Percentiles rank a stretch among this genome's conserved stretches.
Conservation (phyloP, 495 filamentous ascomycete genomes). For the Immersiella caudata region DNA sequence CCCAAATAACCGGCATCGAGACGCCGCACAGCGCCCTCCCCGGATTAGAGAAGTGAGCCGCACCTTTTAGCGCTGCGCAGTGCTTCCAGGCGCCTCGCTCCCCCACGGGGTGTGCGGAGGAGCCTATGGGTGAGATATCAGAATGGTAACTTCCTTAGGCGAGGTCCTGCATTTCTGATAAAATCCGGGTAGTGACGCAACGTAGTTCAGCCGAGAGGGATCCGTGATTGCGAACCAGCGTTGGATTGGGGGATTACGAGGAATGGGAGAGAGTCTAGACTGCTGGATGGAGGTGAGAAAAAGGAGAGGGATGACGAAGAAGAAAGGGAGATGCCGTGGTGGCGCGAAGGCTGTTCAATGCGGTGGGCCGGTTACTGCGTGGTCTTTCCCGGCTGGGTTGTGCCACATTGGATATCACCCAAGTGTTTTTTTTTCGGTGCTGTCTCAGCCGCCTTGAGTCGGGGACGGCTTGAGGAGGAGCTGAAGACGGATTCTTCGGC, state of each 20-base stretch:
- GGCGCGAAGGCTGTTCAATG: background rate
- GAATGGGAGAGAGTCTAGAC: background rate
- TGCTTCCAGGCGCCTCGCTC: background rate
- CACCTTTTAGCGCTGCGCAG: constrained; percentile 11
- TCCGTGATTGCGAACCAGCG: background rate
- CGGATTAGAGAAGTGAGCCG: constrained; percentile 5
- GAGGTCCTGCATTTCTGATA: constrained; percentile 23
- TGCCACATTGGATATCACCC: background rate
- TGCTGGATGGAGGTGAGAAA: background rate
- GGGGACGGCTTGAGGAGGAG: background rate
- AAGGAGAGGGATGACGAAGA: background rate
- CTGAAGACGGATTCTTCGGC: background rate
- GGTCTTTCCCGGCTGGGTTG: background rate
- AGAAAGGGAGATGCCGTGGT: background rate
- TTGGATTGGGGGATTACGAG: background rate
- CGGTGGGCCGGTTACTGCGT: background rate
- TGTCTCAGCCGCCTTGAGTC: background rate
- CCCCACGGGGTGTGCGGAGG: too few relatives aligned
- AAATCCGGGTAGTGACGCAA: constrained; percentile 14
- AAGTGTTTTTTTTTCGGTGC: background rate
- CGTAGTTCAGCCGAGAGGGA: constrained; percentile 19
- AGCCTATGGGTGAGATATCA: constrained; percentile 11
- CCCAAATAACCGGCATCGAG: constrained; percentile 14
- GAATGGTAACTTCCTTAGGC: background rate
- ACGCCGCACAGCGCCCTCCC: background rate